Evolutionary conservation across 352 stramenopile species (phyloP), one percentile per base, ranked within the genome.

Genomic region (Saprolegnia parasitica): DNA sequence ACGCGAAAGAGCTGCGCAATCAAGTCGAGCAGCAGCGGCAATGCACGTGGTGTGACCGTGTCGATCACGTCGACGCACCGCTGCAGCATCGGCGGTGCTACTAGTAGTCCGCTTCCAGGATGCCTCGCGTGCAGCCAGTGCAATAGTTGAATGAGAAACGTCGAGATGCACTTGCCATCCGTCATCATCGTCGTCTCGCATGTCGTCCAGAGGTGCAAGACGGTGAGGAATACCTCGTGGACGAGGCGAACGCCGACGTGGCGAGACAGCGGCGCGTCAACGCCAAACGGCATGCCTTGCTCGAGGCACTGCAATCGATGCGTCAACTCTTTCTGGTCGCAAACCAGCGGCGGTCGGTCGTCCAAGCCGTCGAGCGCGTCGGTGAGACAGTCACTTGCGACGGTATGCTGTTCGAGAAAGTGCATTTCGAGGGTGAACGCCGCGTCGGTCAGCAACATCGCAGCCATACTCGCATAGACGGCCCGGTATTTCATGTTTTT

Each of bases 1-100:
- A 66, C 58, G 40, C 35, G 32, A 6, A 66, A 52, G 23, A 66
- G 58, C n/a, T 52, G 13, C 23, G 32, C n/a, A 42, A 66, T 52
- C 23, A 66, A 21, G 11, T 52, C 16, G 11, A 66, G 20, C 1
- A 66, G 58, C 13, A 20, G 24, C 21, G 58, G 18, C 13, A 66
- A 23, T 0, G 8, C 50, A 23, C n/a, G 8, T 35, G 8, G 11
- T 4, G 13, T 9, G n/a, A 52, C 58, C 20, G 11, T 3, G 1
- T 5, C 40, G 32, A 66, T 66, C 5, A 29, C 58, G n/a, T 52
- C 58, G 9, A 66, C 58, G 13, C 52, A 60, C 11, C 8, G 24
- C 52, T 24, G 24, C 13, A 60, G 35, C 52, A 49, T n/a, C 8
- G 3, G 18, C 1, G 42, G 18, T 8, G 42, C 42, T 1, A 49